phyloP scores from a whole-genome alignment of 225 moss, liverwort and hornwort species.

The Anthoceros angustus region DNA sequence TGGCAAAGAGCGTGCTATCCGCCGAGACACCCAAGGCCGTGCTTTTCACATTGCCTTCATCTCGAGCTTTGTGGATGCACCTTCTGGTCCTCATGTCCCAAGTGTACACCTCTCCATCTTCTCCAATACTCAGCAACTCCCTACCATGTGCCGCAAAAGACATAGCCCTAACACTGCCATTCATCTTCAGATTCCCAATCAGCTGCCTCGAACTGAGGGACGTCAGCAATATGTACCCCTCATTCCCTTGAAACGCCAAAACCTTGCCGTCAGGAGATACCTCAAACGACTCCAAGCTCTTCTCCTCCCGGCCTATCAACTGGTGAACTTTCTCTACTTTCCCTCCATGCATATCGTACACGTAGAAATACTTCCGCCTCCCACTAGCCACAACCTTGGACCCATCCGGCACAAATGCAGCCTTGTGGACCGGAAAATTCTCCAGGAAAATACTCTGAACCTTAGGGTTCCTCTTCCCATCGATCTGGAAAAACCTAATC shows the following conservation, averaged over 20 bases:
- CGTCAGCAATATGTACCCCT: constrained; percentile 77
- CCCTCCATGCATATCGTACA: constrained; percentile 72
- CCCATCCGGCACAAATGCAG: constrained; percentile 84
- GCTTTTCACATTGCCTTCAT: constrained; percentile 66
- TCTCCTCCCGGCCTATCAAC: constrained; percentile 66
- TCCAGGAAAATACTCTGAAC: constrained; percentile 73
- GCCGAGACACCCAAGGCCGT: constrained; percentile 50
- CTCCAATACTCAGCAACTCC: constrained; percentile 59
- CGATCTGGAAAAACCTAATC: constrained; percentile 68
- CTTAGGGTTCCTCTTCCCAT: constrained; percentile 84
- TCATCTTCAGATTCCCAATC: constrained; percentile 86
- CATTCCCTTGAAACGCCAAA: constrained; percentile 64
- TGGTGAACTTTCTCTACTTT: constrained; percentile 63
- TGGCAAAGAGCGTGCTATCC: constrained; percentile 62
- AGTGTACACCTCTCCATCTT: constrained; percentile 80
- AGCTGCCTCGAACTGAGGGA: constrained; percentile 61
- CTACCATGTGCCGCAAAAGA: constrained; percentile 62
- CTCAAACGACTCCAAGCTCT: constrained; percentile 69
- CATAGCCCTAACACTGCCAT: constrained; percentile 54
- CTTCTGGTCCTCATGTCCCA: constrained; percentile 83
- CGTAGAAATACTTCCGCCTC: constrained; percentile 58
- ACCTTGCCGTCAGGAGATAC: constrained; percentile 69
- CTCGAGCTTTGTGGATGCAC: constrained; percentile 64
- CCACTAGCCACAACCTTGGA: constrained; percentile 61
- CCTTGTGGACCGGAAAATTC: constrained; percentile 67